phyloP scores from a whole-genome alignment of 495 filamentous ascomycete genomes.

The Penicillium roqueforti region DNA sequence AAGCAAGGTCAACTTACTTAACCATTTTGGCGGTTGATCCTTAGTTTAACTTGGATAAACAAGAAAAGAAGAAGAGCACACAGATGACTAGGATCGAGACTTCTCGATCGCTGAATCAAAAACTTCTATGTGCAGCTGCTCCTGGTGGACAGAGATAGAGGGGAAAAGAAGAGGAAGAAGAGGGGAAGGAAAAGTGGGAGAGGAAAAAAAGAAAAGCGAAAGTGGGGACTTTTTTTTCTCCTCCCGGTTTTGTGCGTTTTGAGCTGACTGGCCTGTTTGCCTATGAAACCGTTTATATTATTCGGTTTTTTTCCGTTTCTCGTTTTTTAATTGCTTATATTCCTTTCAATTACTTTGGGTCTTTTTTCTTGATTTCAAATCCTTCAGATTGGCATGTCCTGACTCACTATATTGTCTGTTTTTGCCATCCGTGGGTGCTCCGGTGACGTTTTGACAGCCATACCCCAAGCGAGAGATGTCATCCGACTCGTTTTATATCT shows the following conservation, averaged over 20 bases:
- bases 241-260: conserved; percentile 28
- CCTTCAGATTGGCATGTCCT: neutral
- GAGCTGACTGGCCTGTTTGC: neutral
- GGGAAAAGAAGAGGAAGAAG: conserved; percentile 26
- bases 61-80: conserved; percentile 37
- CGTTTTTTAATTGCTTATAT: neutral
- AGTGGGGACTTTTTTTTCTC: conserved; percentile 34
- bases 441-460: conserved; percentile 2
- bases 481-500: neutral
- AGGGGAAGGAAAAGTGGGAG: conserved; percentile 29
- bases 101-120: conserved; percentile 47
- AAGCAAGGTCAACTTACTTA: conserved; percentile 70
- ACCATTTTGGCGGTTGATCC: conserved; percentile 92
- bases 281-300: neutral
- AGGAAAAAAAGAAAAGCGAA: conserved; percentile 35
- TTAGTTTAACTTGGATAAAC: conserved; percentile 36
- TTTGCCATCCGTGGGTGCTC: conserved; percentile 2
- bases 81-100: conserved; percentile 45
- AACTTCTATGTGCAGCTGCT: conserved; percentile 45
- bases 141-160: conserved; percentile 31
- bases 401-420: conserved; percentile 3
- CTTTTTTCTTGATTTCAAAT: conserved; percentile 13
- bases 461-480: neutral
- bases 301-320: too few relatives aligned
- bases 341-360: neutral